Evolutionary conservation across 768 basidiomycete genomes (phyloP).

Genomic region (Mycena albidolilacea): DNA sequence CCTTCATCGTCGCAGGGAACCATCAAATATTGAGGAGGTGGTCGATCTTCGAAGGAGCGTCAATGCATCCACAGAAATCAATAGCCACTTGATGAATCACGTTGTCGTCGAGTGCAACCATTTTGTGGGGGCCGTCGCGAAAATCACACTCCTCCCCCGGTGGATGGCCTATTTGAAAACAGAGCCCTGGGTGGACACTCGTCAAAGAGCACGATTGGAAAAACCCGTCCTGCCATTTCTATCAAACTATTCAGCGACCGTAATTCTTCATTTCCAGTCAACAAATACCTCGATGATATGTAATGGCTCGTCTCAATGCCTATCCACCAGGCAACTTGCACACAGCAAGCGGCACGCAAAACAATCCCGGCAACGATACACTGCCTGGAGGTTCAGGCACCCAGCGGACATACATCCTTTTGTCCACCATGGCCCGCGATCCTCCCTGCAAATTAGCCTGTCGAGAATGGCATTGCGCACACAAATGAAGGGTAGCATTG

Average conservation of each 20-base stretch:
- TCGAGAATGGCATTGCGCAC: conserved; percentile 35
- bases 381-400: not conserved
- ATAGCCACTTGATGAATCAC: conserved; percentile 40
- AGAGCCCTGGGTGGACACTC: not conserved
- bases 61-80: conserved; percentile 41
- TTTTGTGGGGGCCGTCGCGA: conserved; percentile 6
- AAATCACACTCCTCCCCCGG: conserved; percentile 29
- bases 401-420: conserved; percentile 24
- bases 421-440: conserved; percentile 33
- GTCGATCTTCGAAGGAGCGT: not conserved
- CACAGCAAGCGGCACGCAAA: conserved; percentile 31
- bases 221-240: conserved; percentile 41
- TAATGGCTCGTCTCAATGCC: conserved; percentile 35
- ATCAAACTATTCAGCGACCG: not conserved
- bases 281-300: conserved; percentile 40
- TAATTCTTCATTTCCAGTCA: too few species aligned
- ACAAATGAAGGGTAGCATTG: not conserved
- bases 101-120: conserved; percentile 43
- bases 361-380: conserved; percentile 38
- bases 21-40: conserved; percentile 42
- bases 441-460: conserved; percentile 35
- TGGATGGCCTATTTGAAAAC: conserved; percentile 43
- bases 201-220: conserved; percentile 29
- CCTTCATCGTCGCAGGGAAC: conserved; percentile 41
- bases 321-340: conserved; percentile 31